phyloP scores from a whole-genome alignment of 2,329 filamentous ascomycete genomes.

The Trichoderma asperellum region DNA sequence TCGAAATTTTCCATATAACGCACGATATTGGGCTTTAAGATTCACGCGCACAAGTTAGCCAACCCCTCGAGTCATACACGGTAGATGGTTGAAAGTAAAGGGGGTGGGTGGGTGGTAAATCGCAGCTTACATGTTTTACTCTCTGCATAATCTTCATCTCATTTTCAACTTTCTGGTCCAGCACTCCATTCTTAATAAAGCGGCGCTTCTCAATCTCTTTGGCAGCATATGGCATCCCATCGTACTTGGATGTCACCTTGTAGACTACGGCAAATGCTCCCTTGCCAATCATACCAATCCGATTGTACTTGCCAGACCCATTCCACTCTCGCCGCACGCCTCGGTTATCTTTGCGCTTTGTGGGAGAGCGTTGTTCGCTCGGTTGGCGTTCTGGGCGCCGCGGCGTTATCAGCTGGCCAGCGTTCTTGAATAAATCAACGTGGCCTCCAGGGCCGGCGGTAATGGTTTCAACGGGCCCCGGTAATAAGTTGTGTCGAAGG shows the following conservation, averaged over 20 bases:
- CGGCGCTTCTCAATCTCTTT: conserved; percentile 93
- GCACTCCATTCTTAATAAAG: conserved; percentile 88
- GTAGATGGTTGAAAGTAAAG: conserved; percentile 30
- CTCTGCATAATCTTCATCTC: conserved; percentile 95
- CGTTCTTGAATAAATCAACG: conserved; percentile 42
- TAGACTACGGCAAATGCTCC: conserved; percentile 95
- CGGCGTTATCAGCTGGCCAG: conserved; percentile 2
- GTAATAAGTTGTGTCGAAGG: conserved; percentile 42
- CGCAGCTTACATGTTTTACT: conserved; percentile 72
- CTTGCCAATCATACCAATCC: conserved; percentile 80
- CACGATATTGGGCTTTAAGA: conserved; percentile 78
- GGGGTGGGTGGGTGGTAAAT: not conserved
- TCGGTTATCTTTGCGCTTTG: conserved; percentile 36
- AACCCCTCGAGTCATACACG: not conserved
- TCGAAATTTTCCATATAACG: conserved; percentile 89
- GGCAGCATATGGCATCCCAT: conserved; percentile 82
- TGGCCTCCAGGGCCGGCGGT: conserved; percentile 54
- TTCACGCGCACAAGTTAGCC: not conserved
- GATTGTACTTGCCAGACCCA: conserved; percentile 83
- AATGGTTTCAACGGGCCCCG: conserved; percentile 46
- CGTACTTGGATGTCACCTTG: conserved; percentile 81
- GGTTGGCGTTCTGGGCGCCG: conserved; percentile 19
- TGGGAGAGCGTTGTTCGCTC: conserved; percentile 27
- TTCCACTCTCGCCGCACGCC: conserved; percentile 68
- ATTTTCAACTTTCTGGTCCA: conserved; percentile 92